These are phyloP conservation scores for Phytophthora cactorum DNA, from an alignment of 352 stramenopile genomes.

Conservation along the genomic window DNA sequence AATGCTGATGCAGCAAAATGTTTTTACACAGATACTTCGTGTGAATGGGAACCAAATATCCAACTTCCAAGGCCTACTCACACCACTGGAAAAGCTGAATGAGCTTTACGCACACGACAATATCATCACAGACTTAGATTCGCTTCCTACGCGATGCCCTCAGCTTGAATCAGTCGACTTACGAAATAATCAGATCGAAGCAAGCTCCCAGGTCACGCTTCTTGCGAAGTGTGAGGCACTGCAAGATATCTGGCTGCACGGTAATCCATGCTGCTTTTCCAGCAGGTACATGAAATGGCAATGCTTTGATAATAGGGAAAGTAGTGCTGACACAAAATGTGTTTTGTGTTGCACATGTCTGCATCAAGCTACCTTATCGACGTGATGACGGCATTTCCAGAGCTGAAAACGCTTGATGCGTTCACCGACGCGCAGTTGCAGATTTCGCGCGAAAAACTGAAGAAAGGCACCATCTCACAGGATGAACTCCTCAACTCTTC, in stretches of 20 bases:
- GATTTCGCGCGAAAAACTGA: constrained; percentile 49
- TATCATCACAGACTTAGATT: constrained; percentile 39
- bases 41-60: constrained; percentile 58
- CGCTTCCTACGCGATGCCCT: constrained; percentile 41
- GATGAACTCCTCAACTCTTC: constrained; percentile 33
- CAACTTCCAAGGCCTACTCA: constrained; percentile 45
- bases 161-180: constrained; percentile 79
- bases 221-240: constrained; percentile 41
- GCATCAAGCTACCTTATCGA: constrained; percentile 62
- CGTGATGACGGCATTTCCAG: constrained; percentile 44
- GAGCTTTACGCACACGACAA: constrained; percentile 80
- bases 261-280: constrained; percentile 72
- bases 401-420: constrained; percentile 69
- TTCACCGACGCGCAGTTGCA: constrained; percentile 59
- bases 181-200: constrained; percentile 60
- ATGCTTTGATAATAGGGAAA: neutral
- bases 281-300: constrained; percentile 33
- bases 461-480: constrained; percentile 47
- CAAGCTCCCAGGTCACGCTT: constrained; percentile 23
- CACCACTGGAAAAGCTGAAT: constrained; percentile 51
- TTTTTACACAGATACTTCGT: constrained; percentile 42
- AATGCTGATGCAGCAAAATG: neutral
- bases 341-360: neutral
- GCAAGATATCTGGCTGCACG: constrained; percentile 71
- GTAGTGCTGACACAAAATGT: neutral